A percentile compares a stretch with the other conserved stretches of the same genome.
These are phyloP conservation scores for Olyra latifolia DNA, from an alignment of 176 grass and related monocot genomes.

Conservation along the genomic window DNA sequence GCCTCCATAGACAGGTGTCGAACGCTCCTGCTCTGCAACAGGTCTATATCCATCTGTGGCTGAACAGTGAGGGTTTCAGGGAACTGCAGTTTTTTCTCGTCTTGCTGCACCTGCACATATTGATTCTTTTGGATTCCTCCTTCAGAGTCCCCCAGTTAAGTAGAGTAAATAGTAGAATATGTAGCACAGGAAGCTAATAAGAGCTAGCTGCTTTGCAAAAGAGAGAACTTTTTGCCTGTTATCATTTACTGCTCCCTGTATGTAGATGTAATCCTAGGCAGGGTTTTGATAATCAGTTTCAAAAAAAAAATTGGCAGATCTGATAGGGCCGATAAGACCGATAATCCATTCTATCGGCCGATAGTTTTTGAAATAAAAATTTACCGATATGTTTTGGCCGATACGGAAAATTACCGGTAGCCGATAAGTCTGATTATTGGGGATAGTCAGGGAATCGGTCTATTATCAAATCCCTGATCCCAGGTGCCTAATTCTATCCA, in stretches of 20 bases:
- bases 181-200: conserved; percentile 41
- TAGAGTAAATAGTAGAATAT: conserved; percentile 46
- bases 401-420: no score
- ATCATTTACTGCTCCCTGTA: conserved; percentile 12
- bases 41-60: conserved; percentile 29
- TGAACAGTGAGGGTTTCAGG: conserved; percentile 26
- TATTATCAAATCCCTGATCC: no score
- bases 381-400: no score
- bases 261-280: background rate
- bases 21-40: conserved; percentile 19
- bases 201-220: conserved; percentile 41
- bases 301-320: no score
- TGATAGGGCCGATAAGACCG: no score
- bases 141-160: background rate
- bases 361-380: no score
- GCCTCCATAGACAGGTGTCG: background rate
- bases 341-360: no score
- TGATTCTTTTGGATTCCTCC: conserved; percentile 32
- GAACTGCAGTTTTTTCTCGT: conserved; percentile 44
- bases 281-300: no score
- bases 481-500: background rate
- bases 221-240: conserved; percentile 38
- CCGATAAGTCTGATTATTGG: no score
- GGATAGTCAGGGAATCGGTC: no score
- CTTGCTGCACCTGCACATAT: conserved; percentile 45